phyloP scores from a whole-genome alignment of 78 protist genomes.

The Dictyostelium intermedium region DNA sequence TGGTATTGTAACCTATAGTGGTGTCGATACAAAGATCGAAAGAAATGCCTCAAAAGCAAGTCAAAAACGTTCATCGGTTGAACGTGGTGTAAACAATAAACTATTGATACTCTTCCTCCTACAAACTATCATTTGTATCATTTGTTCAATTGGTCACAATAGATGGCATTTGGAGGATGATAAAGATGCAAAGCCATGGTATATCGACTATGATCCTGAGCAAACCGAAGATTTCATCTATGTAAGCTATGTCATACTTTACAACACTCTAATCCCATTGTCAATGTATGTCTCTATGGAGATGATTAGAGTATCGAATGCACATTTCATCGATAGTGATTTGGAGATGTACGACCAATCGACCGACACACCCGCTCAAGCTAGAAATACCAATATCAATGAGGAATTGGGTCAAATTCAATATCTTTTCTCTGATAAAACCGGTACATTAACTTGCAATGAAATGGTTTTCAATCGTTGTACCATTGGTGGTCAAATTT shows the following conservation, averaged over 20 bases:
- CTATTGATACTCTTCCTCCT: slow-evolving; percentile 25
- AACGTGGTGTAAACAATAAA: slow-evolving; percentile 60
- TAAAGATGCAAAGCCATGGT: slow-evolving; percentile 30
- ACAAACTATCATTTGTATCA: slow-evolving; percentile 63
- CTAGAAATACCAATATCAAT: slow-evolving; percentile 89
- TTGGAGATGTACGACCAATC: slow-evolving; percentile 59
- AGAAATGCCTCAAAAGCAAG: slow-evolving; percentile 40
- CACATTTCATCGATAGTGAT: slow-evolving; percentile 76
- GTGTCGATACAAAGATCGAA: slow-evolving; percentile 91
- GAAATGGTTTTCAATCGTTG: slow-evolving; percentile 92
- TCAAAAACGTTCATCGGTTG: slow-evolving; percentile 64
- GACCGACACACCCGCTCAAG: slow-evolving; percentile 77
- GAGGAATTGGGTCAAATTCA: slow-evolving; percentile 88
- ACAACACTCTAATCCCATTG: slow-evolving; percentile 92
- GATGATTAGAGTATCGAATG: slow-evolving; percentile 87
- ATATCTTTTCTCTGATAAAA: slow-evolving; percentile 96
- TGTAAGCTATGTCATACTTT: slow-evolving; percentile 92
- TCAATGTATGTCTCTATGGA: slow-evolving; percentile 95
- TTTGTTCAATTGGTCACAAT: slow-evolving; percentile 70
- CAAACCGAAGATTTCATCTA: slow-evolving; percentile 36
- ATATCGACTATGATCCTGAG: background rate
- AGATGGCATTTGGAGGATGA: slow-evolving; percentile 60
- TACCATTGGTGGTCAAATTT: slow-evolving; percentile 67
- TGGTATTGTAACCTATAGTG: slow-evolving; percentile 92
- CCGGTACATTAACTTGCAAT: slow-evolving; percentile 98